Conservation (phyloP, 257 asterid species). For the Schizonepeta tenuifolia region DNA sequence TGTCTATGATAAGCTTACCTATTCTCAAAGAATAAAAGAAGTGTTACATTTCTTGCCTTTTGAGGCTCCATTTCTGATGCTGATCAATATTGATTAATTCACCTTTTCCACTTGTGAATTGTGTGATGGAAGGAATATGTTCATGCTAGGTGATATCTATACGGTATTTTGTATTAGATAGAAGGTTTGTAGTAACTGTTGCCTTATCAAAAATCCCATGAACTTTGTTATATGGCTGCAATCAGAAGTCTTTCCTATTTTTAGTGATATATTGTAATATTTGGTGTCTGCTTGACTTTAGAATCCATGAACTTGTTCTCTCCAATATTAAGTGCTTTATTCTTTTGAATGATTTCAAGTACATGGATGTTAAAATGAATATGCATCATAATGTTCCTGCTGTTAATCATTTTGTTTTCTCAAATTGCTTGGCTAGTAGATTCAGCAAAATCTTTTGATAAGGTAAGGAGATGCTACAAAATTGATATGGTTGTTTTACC, state of each 20-base stretch:
- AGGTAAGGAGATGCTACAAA: conserved; percentile 3
- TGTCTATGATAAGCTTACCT: conserved; percentile 19
- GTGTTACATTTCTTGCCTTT: neutral
- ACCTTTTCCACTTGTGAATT: conserved; percentile 18
- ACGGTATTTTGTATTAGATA: neutral
- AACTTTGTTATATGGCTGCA: conserved; percentile 11
- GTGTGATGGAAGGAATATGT: conserved; percentile 2
- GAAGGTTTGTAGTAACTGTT: neutral
- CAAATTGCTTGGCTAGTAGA: conserved; percentile 12
- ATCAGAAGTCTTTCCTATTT: neutral
- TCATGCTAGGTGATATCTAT: conserved; percentile 10
- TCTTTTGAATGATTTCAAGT: conserved; percentile 6
- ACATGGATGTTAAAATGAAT: neutral
- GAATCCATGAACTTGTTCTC: conserved; percentile 8
- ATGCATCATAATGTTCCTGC: conserved; percentile 3
- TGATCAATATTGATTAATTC: neutral
- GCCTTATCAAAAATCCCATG: conserved; percentile 10
- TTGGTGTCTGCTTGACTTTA: conserved; percentile 3
- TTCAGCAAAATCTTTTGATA: neutral
- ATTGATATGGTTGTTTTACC: conserved; percentile 10
- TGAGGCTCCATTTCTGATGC: conserved; percentile 12
- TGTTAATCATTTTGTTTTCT: neutral
- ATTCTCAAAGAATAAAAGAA: neutral
- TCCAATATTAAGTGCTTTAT: neutral
- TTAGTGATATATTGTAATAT: neutral